phyloP scores from a whole-genome alignment of 2,329 filamentous ascomycete genomes.

The Trichoderma afroharzianum region DNA sequence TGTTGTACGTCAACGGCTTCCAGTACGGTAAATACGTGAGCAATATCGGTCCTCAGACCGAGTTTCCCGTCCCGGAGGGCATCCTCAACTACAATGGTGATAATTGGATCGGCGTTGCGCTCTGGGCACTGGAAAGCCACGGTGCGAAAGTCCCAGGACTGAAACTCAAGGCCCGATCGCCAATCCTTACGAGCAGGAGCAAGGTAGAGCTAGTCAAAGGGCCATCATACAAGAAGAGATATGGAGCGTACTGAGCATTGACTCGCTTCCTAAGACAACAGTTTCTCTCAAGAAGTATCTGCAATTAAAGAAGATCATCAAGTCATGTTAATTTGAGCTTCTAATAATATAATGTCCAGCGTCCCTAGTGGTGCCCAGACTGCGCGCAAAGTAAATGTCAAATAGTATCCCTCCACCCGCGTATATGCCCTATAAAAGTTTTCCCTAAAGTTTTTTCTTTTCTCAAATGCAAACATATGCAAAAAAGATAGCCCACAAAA shows the following conservation, averaged over 20 bases:
- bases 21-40: constrained; percentile 61
- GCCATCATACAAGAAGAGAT: constrained; percentile 43
- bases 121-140: constrained; percentile 62
- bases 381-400: not conserved
- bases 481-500: constrained; percentile 1
- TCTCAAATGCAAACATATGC: not conserved
- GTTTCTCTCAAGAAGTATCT: not conserved
- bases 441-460: not conserved
- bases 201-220: constrained; percentile 44
- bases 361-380: not conserved
- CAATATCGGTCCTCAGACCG: constrained; percentile 71
- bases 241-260: constrained; percentile 45
- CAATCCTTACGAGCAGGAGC: constrained; percentile 49
- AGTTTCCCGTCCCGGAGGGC: constrained; percentile 70
- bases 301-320: not conserved
- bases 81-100: constrained; percentile 66
- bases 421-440: not conserved
- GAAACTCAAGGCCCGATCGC: constrained; percentile 44
- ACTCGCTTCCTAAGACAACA: not conserved
- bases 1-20: constrained; percentile 72
- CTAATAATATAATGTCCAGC: constrained; percentile 4
- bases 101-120: constrained; percentile 64
- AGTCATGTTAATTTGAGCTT: constrained; percentile 3
- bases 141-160: constrained; percentile 57
- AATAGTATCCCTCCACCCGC: not conserved